Base-by-base conservation (phyloP, 495 filamentous ascomycete species). In the Xylaria grammica region DNA sequence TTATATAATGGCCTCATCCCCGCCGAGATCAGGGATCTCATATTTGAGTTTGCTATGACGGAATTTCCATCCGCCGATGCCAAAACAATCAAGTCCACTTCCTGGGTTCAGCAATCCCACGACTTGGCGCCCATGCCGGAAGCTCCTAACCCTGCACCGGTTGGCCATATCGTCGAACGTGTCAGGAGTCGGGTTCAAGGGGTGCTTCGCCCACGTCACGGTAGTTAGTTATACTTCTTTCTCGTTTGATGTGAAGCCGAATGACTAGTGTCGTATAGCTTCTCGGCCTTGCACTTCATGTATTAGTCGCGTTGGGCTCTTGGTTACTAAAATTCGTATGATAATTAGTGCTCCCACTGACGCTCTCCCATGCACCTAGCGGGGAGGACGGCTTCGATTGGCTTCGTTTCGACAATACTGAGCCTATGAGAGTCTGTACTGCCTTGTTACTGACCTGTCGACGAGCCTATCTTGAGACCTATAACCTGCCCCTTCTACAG, bases 391-490 rank as follows among this genome's bases (percentile, higher is more conserved):
- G 54, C 36, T 66, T 62, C 3, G 26, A 65, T 44, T 69, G 64
- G 51, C 51, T 62, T 19, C 55, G 67, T 17, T 65, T 64, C 7
- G 61, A 62, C 45, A 69, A 67, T 22, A 62, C 60, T 2, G 63
- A 65, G 48, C 50, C 60, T 6, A 57, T 57, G 42, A 30, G 13
- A 26, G 32, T 72, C 17, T 20, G 15, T 22, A 66, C 60, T 19
- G 36, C 64, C 7, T 46, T 70, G 26, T 58, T 72, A 32, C 49
- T 61, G 20, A 66, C 68, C 27, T 73, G 68, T 51, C 70, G 68
- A 50, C 40, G 53, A 34, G 34, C 63, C 45, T 73, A 73, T 32
- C 44, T 63, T 6, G 70, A 73, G 56, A 67, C 65, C 2, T 60
- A 60, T 30, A 63, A 50, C 36, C 38, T 72, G 4, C 67, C 65